Base-by-base conservation (phyloP, 1,139 yeast species). In the Suhomyces bribrorum region DNA sequence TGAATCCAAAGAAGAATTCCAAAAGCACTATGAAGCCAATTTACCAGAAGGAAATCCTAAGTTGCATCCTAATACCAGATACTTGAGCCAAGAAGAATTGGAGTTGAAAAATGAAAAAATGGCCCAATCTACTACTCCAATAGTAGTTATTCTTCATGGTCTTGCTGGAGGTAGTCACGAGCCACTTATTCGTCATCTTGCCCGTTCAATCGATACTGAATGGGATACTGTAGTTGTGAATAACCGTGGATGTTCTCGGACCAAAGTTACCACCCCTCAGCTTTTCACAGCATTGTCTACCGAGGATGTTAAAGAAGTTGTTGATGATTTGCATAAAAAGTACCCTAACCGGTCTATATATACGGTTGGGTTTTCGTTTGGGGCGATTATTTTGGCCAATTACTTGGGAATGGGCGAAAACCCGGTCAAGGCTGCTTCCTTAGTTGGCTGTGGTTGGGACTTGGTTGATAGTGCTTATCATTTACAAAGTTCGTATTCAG, bases 101-200 rank as follows among this genome's bases (percentile, higher is more conserved):
- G 26, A 18, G 4, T 14, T 17, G 14, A 31, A 34, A 13, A 25
- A 37, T 3, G 54, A 52, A 3, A 52, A 53, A 5, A 14, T 40
- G 20, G 41, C 59, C 57, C 31, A 61, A 56, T 44, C 54, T 9
- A 47, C 55, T 1, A 75, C 68, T 38, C 96, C 96, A 2, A 64
- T 89, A 38, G 74, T 86, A 24, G 75, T 89, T 17, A 70, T 84
- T 5, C 64, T 83, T 35, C 97, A 90, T 56, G 97, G 97, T 0
- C 74, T 90, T 28, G 90, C 88, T 5, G 97, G 97, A 14, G 96
- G 97, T 0, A 84, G 95, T 14, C 95, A 88, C 50, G 97, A 90
- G 57, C 79, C 92, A 2, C 81, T 89, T 52, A 84, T 89, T 41
- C 77, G 96, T 44, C 81, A 90, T 43, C 58, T 83, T 40, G 73